These are phyloP conservation scores for Podaxis sp. DNA, from an alignment of 768 basidiomycete genomes.

Conservation along the genomic window DNA sequence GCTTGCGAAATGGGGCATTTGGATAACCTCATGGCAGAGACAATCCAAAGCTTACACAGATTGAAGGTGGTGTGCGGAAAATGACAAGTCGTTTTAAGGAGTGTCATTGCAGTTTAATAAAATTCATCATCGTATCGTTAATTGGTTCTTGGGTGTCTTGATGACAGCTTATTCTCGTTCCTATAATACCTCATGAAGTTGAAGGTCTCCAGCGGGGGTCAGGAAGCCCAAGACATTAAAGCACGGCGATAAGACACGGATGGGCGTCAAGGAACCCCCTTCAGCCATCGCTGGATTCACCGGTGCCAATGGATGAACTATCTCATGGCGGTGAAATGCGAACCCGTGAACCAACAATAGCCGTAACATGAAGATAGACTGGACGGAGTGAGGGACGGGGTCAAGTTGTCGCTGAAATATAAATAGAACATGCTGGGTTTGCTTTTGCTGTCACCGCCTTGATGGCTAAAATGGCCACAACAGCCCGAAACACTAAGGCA, in stretches of 20 bases:
- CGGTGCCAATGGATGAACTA: background rate
- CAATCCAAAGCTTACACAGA: background rate
- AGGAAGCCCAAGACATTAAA: background rate
- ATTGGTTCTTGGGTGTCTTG: background rate
- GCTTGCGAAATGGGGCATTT: background rate
- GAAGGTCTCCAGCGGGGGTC: background rate
- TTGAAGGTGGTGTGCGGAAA: background rate
- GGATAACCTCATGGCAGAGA: background rate
- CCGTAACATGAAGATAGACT: background rate
- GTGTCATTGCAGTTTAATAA: background rate
- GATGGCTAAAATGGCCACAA: background rate
- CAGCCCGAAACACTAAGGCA: conserved; percentile 8
- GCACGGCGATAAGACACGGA: background rate
- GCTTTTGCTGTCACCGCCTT: conserved; percentile 3
- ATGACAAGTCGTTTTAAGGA: background rate
- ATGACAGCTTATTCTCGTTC: background rate
- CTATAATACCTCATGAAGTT: background rate
- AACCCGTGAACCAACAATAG: conserved; percentile 7
- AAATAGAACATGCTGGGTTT: background rate
- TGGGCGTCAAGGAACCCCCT: background rate
- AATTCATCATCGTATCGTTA: background rate
- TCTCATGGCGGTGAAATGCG: background rate
- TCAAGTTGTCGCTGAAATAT: background rate
- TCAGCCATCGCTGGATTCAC: background rate
- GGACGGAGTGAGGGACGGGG: background rate